Evolutionary conservation across 2,329 filamentous ascomycete genomes (phyloP), one percentile per base, ranked within the genome.

Genomic region (Apiospora malaysiana): DNA sequence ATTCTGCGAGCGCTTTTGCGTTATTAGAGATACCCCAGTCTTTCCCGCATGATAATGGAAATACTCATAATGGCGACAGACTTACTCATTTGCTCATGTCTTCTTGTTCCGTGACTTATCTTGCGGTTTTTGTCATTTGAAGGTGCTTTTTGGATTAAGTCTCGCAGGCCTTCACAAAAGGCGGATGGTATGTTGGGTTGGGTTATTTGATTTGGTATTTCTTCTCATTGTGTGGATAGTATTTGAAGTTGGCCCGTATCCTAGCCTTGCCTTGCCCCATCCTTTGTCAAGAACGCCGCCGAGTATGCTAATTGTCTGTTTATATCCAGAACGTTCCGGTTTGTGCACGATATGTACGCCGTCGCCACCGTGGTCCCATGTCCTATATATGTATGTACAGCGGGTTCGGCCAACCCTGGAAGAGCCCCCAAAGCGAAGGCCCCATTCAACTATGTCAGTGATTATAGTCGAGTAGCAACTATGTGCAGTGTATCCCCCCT

Each of bases 1-100:
- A 27, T 45, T 69, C 59, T 69, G 68, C 59, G 67, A 71, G 70
- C 70, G 70, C 51, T 46, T 67, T 47, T 63, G 43, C 68, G 59
- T 49, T 51, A 63, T 46, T 69, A 66, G 43, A 71, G 66, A 71
- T 71, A 71, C 56, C 70, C 70, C 70, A 69, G 70, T 71, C 70
- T 42, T 71, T 71, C 69, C 70, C 67, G 69, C 25, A 69, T 45
- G 32, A 46, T 56, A 37, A 56, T 69, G 69, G 49, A 43, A 69
- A 66, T 23, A 49, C 25, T 59, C 32, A 63, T 32, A 63, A 63
- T 63, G 32, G 32, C 27, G 40, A 37, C 18, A 63, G 37, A n/a
- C n/a, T 3, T 67, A n/a, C 14, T 3, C 46, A n/a, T 46, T 46
- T 63, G 12, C 25, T 25, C 23, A 16, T 16, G 6, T 16, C 3